Evolutionary conservation across 441 rosid genomes (phyloP).

Genomic region (Brassica balearica): DNA sequence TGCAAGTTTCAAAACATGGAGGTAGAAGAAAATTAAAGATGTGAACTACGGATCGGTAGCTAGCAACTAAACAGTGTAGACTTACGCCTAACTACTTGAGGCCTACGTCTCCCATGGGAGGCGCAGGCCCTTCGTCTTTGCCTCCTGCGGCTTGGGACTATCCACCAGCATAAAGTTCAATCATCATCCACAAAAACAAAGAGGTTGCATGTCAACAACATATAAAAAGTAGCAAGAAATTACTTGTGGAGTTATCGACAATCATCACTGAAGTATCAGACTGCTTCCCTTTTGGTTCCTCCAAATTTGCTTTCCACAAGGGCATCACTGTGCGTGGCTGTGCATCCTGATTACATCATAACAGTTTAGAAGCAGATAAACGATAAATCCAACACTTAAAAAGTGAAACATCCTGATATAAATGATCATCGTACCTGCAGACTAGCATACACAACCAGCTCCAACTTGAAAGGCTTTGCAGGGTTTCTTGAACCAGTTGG

Average conservation of each 20-base stretch:
- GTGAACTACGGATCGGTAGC: constrained; percentile 31
- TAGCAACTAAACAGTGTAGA: constrained; percentile 54
- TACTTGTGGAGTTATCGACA: constrained; percentile 73
- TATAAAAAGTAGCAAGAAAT: constrained; percentile 42
- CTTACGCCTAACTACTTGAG: constrained; percentile 79
- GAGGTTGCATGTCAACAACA: constrained; percentile 35
- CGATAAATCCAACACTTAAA: background rate
- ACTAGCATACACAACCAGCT: constrained; percentile 79
- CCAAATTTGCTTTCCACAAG: constrained; percentile 89
- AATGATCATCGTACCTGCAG: constrained; percentile 59
- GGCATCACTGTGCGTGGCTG: constrained; percentile 75
- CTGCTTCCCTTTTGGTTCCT: constrained; percentile 70
- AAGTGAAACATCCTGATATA: background rate
- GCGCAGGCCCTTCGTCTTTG: constrained; percentile 58
- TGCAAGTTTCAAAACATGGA: background rate
- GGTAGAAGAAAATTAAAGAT: background rate
- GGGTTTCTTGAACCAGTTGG: constrained; percentile 85
- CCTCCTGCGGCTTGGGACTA: constrained; percentile 81
- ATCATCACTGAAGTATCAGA: constrained; percentile 83
- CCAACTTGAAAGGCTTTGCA: constrained; percentile 78
- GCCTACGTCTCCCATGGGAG: constrained; percentile 66
- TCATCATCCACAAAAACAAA: constrained; percentile 44
- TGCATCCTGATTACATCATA: constrained; percentile 69
- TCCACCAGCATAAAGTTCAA: constrained; percentile 61
- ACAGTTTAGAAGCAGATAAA: background rate